These are phyloP conservation scores for Sporothrix pallida DNA, from an alignment of 2,329 filamentous ascomycete species.

Conservation along the genomic window DNA sequence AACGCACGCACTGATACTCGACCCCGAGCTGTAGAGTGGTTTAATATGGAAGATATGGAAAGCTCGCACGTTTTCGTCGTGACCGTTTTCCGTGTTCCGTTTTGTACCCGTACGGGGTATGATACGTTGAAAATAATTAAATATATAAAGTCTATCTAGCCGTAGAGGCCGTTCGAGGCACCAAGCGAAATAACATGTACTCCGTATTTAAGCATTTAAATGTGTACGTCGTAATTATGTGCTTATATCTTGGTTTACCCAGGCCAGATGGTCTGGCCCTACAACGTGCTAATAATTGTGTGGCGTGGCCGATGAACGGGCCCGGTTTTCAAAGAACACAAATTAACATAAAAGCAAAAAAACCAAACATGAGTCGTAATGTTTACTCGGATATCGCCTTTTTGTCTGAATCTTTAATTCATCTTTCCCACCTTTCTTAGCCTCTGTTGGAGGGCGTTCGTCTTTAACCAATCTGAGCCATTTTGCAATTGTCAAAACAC, in stretches of 20 bases:
- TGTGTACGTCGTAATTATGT: background rate
- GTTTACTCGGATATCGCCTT: background rate
- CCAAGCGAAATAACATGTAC: background rate
- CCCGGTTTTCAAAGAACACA: constrained; percentile 2
- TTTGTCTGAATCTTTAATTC: background rate
- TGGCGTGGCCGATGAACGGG: background rate
- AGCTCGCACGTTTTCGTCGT: constrained; percentile 8
- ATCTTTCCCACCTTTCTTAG: background rate
- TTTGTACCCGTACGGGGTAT: background rate
- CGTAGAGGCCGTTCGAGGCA: background rate
- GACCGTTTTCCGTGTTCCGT: constrained; percentile 15
- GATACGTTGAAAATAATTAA: background rate
- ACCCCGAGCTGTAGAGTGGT: constrained; percentile 16
- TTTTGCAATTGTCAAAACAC: background rate
- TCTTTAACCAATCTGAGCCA: background rate
- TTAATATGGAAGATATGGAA: constrained; percentile 31
- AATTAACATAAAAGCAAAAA: background rate
- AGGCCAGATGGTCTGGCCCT: background rate
- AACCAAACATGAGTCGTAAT: background rate
- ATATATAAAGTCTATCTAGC: background rate
- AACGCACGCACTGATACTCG: background rate
- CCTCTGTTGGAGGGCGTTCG: background rate
- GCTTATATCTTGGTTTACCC: background rate
- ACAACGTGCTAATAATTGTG: background rate
- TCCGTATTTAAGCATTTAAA: background rate